A percentile compares a stretch with the other conserved stretches of the same genome.
Evolutionary conservation across 352 stramenopile species (phyloP).

Genomic region (Aphanomyces stellatus): DNA sequence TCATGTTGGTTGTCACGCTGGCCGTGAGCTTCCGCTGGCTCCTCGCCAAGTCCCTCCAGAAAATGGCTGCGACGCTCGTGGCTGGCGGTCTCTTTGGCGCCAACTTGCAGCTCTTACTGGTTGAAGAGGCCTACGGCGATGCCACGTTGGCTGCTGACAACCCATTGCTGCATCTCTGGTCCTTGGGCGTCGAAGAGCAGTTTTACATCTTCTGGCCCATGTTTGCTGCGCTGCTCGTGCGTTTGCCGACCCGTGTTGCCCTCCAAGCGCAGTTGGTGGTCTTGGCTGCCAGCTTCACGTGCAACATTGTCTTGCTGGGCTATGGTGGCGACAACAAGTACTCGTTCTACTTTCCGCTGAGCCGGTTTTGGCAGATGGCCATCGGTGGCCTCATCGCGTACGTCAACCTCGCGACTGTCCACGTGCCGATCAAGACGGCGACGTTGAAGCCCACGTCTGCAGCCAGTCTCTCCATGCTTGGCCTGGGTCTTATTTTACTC

Average conservation of each 20-base stretch:
- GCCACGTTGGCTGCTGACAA: conserved; percentile 5
- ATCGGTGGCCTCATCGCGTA: conserved; percentile 13
- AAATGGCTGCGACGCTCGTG: conserved; percentile 5
- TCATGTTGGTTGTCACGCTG: conserved; percentile 4
- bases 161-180: conserved; percentile 19
- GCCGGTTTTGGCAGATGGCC: conserved; percentile 20
- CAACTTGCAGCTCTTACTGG: conserved; percentile 8
- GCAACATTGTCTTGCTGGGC: conserved; percentile 8
- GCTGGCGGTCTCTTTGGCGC: conserved; percentile 9
- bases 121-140: conserved; percentile 8
- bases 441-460: not conserved
- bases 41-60: not conserved
- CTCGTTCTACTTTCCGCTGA: conserved; percentile 19
- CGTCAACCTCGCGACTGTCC: not conserved
- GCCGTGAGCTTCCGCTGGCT: conserved; percentile 7
- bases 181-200: conserved; percentile 20
- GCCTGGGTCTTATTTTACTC: not conserved
- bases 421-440: not conserved
- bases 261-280: not conserved
- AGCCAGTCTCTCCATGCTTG: not conserved
- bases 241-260: not conserved
- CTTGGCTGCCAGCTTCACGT: conserved; percentile 5
- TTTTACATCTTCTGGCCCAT: conserved; percentile 22
- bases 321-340: conserved; percentile 6
- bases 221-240: not conserved